Evolutionary conservation across 345 rosid species (phyloP).

Genomic region (Eucalyptus curtisii): DNA sequence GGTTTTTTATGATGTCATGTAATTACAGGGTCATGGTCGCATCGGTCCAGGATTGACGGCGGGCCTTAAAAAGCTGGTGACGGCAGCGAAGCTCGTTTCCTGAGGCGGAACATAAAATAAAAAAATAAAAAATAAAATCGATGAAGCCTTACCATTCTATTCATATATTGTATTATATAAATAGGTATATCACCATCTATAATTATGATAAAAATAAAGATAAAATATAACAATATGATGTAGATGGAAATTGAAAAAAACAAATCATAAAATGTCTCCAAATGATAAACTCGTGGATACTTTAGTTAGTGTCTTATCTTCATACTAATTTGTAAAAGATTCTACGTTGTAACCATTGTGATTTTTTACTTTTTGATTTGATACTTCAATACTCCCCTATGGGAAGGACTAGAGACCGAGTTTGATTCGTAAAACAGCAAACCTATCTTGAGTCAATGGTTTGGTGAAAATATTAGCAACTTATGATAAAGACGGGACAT

Average conservation of each 20-base stretch:
- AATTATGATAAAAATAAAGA: no score
- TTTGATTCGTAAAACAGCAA: fast-evolving
- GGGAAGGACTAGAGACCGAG: neutral
- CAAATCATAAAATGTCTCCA: no score
- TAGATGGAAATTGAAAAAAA: no score
- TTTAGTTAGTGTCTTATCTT: fast-evolving
- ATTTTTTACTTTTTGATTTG: neutral
- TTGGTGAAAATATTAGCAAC: no score
- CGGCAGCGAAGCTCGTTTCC: neutral
- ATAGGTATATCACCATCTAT: no score
- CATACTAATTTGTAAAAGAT: fast-evolving
- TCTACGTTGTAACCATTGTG: fast-evolving
- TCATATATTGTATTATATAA: fast-evolving
- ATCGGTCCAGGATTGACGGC: neutral
- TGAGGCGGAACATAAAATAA: neutral
- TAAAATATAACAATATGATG: no score
- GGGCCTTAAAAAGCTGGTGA: neutral
- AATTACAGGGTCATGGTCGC: neutral
- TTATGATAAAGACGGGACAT: no score
- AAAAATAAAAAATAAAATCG: fast-evolving
- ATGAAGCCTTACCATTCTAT: neutral
- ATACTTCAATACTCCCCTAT: neutral
- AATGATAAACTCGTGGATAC: fast-evolving
- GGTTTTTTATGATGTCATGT: neutral
- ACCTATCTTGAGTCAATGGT: neutral